Conservation (phyloP, 176 grass and related monocot species). For the maize (Zea mays) region DNA sequence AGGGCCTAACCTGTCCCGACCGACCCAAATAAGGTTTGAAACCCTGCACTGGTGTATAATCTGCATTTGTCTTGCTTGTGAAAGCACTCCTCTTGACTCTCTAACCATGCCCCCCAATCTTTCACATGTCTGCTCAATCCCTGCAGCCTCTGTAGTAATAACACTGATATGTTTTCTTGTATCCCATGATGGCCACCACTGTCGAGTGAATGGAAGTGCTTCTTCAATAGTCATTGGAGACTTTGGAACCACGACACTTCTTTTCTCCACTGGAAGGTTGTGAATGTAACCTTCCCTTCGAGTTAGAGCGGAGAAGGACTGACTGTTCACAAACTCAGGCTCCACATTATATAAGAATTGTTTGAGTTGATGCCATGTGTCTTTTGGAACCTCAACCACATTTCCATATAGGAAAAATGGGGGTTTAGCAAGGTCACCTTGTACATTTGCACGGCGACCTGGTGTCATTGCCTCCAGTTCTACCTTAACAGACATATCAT, state of each 20-base stretch:
- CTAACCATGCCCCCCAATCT: constrained; percentile 50
- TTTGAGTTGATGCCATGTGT: constrained; percentile 56
- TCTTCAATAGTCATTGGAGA: constrained; percentile 63
- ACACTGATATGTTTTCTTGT: constrained; percentile 51
- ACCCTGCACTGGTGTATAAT: constrained; percentile 60
- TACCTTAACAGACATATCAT: constrained; percentile 46
- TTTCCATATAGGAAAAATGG: constrained; percentile 84
- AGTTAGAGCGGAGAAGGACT: constrained; percentile 63
- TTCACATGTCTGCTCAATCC: constrained; percentile 38
- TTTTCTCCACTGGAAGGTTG: constrained; percentile 62
- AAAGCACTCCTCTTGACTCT: constrained; percentile 54
- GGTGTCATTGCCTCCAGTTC: constrained; percentile 32
- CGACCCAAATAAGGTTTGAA: constrained; percentile 73
- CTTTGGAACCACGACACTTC: constrained; percentile 42
- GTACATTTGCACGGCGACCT: constrained; percentile 16
- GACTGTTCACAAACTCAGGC: constrained; percentile 69
- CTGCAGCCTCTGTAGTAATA: constrained; percentile 37
- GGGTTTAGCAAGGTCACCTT: constrained; percentile 21
- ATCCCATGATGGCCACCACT: constrained; percentile 78
- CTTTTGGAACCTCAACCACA: constrained; percentile 54
- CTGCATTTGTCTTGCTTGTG: constrained; percentile 38
- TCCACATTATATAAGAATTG: constrained; percentile 62
- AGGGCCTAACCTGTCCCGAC: constrained; percentile 47
- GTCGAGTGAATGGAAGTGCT: constrained; percentile 52
- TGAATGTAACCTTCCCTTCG: constrained; percentile 85